Conservation (phyloP, 169 alveolate species). For the Plasmodium yoelii region DNA sequence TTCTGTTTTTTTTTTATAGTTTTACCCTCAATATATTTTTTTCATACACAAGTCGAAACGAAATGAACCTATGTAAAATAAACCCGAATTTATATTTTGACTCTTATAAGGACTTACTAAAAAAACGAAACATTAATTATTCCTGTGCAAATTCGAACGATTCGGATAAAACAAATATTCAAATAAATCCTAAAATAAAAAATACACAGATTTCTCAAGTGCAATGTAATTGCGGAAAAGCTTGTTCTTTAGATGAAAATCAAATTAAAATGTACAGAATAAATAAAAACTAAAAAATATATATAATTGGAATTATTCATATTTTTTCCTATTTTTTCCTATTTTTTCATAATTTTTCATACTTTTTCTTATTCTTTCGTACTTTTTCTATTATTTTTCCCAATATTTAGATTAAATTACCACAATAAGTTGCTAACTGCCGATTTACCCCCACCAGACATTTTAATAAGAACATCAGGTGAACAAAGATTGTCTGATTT, state of each 20-base stretch:
- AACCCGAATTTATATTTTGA: conserved; percentile 62
- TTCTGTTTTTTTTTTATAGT: conserved; percentile 13
- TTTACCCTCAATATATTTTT: conserved; percentile 48
- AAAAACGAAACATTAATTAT: conserved; percentile 26
- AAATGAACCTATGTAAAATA: conserved; percentile 67
- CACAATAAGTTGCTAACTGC: conserved; percentile 80
- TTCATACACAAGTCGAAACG: conserved; percentile 75
- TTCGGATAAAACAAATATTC: conserved; percentile 7
- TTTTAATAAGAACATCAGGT: conserved; percentile 92
- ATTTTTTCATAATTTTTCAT: too few species aligned
- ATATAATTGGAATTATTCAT: not conserved
- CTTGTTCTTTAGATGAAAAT: conserved; percentile 12
- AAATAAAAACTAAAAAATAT: conserved; percentile 7
- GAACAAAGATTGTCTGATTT: conserved; percentile 92
- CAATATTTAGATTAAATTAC: conserved; percentile 42
- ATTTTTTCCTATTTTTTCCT: conserved; percentile 20
- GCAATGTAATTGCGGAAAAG: conserved; percentile 40
- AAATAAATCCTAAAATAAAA: not conserved
- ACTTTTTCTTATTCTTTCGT: not conserved
- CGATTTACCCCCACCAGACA: conserved; percentile 87
- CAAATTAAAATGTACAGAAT: conserved; percentile 32
- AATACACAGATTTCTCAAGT: conserved; percentile 3
- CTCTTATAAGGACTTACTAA: conserved; percentile 45
- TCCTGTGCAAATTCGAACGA: not conserved
- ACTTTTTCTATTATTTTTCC: not conserved